Evolutionary conservation across 2,329 filamentous ascomycete species (phyloP), one percentile per base, ranked within the genome.

Genomic region (Diaporthe longicolla): DNA sequence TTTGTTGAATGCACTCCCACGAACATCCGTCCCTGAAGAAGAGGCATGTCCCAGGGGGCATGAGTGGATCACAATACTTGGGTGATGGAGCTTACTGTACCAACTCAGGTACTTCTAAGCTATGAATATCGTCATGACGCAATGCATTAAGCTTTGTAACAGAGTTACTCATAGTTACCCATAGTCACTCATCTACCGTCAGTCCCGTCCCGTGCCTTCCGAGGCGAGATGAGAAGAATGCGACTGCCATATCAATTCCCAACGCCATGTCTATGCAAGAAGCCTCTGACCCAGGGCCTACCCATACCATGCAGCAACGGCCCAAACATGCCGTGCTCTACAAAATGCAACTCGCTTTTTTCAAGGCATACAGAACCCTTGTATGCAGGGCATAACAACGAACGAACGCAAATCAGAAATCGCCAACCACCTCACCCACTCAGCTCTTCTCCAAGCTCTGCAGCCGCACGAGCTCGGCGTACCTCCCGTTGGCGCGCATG

Each of bases 401-500:
- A 45, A 50, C 8, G 1, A 52, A 66, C 45, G 19, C 19, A 50
- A 37, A 52, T 10, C 21, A 17, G 10, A n/a, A 24, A 35, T 37
- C 61, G 24, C 37, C 19, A n/a, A n/a, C 45, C 45, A 48, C 45
- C 15, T 43, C 15, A 1, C 40, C 21, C 45, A 11, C 70, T 65
- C 32, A 71, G 55, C 48, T 71, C 74, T 91, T 93, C 78, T 90
- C 93, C 79, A 97, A 83, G 81, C 92, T 94, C 86, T 97, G 94
- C 78, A 96, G 84, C 77, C 93, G 94, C 63, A 96, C 94, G 77
- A 97, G 83, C 84, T 96, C 94, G 13, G 90, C 91, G 80, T 97
- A 97, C 63, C 93, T 88, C 4, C 93, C 93, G 76, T 91, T 91
- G 80, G 87, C 88, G 77, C 87, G 88, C 89, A 94, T 91, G 78